phyloP scores from a whole-genome alignment of 106 monocot species.

The Phalaenopsis equestris region DNA sequence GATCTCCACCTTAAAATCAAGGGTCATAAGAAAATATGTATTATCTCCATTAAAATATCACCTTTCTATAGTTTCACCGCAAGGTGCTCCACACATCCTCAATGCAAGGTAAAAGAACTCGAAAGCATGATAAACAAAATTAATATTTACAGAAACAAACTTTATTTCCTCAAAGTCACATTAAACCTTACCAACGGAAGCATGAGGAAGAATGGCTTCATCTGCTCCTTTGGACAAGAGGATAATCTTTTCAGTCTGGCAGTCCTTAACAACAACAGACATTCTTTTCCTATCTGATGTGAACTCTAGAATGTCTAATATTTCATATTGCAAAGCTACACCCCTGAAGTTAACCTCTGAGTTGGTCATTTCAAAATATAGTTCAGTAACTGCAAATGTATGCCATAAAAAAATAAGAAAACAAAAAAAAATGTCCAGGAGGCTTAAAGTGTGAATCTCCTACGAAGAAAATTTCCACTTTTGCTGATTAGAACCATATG shows the following conservation, averaged over 20 bases:
- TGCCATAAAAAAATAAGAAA: neutral
- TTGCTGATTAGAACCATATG: conserved; percentile 71
- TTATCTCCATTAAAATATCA: neutral
- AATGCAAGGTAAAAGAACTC: neutral
- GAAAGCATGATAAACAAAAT: neutral
- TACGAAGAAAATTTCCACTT: conserved; percentile 60
- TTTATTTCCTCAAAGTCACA: neutral
- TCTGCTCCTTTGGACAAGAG: conserved; percentile 90
- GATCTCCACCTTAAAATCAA: no score
- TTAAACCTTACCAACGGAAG: conserved; percentile 39
- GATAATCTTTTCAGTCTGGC: conserved; percentile 58
- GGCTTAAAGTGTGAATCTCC: conserved; percentile 1
- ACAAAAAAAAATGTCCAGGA: neutral
- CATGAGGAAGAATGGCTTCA: conserved; percentile 83
- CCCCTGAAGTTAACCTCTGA: conserved; percentile 65
- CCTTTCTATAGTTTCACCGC: neutral
- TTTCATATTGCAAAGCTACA: conserved; percentile 51
- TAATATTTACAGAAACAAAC: conserved; percentile 3
- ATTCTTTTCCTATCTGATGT: conserved; percentile 96
- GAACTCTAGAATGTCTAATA: conserved; percentile 88
- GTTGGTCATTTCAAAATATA: neutral
- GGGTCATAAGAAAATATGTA: neutral
- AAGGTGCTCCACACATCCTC: neutral
- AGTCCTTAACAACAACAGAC: conserved; percentile 83
- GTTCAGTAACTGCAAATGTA: neutral